Evolutionary conservation across 805 yeast species (phyloP), one percentile per base, ranked within the genome.

Genomic region (Komagataella kurtzmanii): DNA sequence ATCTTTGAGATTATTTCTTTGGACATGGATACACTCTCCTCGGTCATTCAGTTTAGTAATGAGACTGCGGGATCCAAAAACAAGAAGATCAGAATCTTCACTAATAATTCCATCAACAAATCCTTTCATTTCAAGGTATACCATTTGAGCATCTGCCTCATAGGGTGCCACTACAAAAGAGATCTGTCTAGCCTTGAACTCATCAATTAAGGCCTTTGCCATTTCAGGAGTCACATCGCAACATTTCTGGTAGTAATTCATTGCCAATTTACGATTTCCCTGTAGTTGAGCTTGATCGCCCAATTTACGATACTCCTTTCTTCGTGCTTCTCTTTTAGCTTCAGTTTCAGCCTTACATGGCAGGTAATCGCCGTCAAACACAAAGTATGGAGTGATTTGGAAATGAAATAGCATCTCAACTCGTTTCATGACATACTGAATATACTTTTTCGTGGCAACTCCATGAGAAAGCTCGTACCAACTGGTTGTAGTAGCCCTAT

Each of bases 71-170:
- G 95, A 87, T 0, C 99, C 99, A 70, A 91, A 93, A 1, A 93
- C 75, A 19, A 93, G 69, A 56, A 93, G 71, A 68, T 93, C 99
- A 0, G 97, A 89, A 63, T 93, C 99, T 61, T 93, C 99, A 46
- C 96, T 83, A 7, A 93, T 73, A 4, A 93, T 86, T 0, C 91
- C 98, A 55, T 88, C 84, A 5, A 88, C 91, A 1, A 80, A 50
- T 0, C 91, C 91, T 0, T 67, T 56, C 53, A 79, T 77, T 62
- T 91, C 98, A 46, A 93, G 72, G 59, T 82, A 88, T 7, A 90
- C 98, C 85, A 93, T 79, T 65, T 93, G 99, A 1, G 99, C 85
- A 64, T 93, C 99, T 0, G 99, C 99, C 67, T 93, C 99, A 63
- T 88, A 93, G 0, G 99, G 99, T 0, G 99, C 98, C 7, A 93